These are phyloP conservation scores for Clonostachys byssicola DNA, from an alignment of 2,329 filamentous ascomycete species.

Conservation along the genomic window DNA sequence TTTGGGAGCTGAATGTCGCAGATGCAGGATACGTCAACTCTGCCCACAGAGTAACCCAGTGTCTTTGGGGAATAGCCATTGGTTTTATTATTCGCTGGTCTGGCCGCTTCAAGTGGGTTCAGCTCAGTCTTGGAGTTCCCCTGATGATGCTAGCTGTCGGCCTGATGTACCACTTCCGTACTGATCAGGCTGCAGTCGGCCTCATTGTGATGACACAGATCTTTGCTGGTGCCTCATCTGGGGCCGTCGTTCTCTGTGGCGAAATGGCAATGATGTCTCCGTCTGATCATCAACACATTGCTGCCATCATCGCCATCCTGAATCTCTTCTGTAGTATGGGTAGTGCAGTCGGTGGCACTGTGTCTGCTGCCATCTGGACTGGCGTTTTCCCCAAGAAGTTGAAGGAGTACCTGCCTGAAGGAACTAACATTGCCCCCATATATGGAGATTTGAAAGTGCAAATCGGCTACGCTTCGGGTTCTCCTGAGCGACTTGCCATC, in stretches of 20 bases:
- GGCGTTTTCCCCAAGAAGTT: slow-evolving; percentile 50
- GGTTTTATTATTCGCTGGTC: slow-evolving; percentile 38
- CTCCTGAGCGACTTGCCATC: slow-evolving; percentile 48
- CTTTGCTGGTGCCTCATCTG: slow-evolving; percentile 56
- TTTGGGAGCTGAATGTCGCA: slow-evolving; percentile 34
- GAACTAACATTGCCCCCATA: slow-evolving; percentile 24
- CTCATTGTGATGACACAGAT: slow-evolving; percentile 59
- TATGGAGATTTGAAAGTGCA: slow-evolving; percentile 51
- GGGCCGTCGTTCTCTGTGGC: slow-evolving; percentile 53
- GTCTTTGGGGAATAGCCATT: slow-evolving; percentile 40
- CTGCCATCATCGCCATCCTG: slow-evolving; percentile 56
- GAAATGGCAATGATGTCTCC: slow-evolving; percentile 60
- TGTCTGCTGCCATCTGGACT: slow-evolving; percentile 63
- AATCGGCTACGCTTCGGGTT: slow-evolving; percentile 44
- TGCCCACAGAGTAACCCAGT: slow-evolving; percentile 43
- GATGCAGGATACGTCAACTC: slow-evolving; percentile 41
- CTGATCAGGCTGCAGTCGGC: slow-evolving; percentile 41
- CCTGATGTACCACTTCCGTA: slow-evolving; percentile 57
- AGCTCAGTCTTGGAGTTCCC: slow-evolving; percentile 42
- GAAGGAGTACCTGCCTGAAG: slow-evolving; percentile 37
- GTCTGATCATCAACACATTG: slow-evolving; percentile 56
- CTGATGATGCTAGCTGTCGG: slow-evolving; percentile 51
- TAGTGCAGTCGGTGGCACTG: slow-evolving; percentile 52
- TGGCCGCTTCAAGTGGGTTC: slow-evolving; percentile 43
- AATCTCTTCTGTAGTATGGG: slow-evolving; percentile 58